Evolutionary conservation across 2,329 filamentous ascomycete genomes (phyloP).

Genomic region (Aureobasidium sp.): DNA sequence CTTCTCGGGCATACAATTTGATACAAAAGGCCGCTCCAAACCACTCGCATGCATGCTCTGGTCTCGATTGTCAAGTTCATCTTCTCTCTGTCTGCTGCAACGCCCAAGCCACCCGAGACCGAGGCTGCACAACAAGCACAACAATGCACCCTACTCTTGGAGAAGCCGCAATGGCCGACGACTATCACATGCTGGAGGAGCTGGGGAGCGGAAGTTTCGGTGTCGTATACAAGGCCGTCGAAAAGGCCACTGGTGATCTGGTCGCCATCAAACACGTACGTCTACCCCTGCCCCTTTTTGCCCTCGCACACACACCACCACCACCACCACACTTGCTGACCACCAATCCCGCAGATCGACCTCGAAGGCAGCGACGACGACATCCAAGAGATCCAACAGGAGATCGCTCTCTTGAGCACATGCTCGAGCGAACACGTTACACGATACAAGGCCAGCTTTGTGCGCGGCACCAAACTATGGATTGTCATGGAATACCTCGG

Average conservation of each 20-base stretch:
- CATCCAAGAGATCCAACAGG: constrained; percentile 94
- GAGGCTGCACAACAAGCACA: neutral
- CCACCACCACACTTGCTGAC: neutral
- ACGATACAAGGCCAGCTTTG: constrained; percentile 91
- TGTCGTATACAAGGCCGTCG: constrained; percentile 92
- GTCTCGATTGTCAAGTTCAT: neutral
- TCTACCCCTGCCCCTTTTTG: neutral
- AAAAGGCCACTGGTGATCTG: constrained; percentile 79
- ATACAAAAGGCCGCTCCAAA: constrained; percentile 2
- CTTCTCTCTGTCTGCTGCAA: neutral
- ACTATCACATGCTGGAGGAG: constrained; percentile 94
- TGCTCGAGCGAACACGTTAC: constrained; percentile 92
- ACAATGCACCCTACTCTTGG: constrained; percentile 16
- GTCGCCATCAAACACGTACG: constrained; percentile 94
- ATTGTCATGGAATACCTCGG: constrained; percentile 98
- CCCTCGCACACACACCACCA: too few species aligned
- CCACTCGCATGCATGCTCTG: constrained; percentile 6
- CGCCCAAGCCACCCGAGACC: neutral
- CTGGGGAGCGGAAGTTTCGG: constrained; percentile 97
- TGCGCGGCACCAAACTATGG: constrained; percentile 96
- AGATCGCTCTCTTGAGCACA: constrained; percentile 90
- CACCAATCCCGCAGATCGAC: constrained; percentile 62
- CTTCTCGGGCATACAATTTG: neutral
- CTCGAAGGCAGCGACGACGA: constrained; percentile 98
- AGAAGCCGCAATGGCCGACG: constrained; percentile 54